A percentile compares a stretch with the other conserved stretches of the same genome.
Evolutionary conservation across 2,329 filamentous ascomycete genomes (phyloP).

Genomic region (Eutypella sp.): DNA sequence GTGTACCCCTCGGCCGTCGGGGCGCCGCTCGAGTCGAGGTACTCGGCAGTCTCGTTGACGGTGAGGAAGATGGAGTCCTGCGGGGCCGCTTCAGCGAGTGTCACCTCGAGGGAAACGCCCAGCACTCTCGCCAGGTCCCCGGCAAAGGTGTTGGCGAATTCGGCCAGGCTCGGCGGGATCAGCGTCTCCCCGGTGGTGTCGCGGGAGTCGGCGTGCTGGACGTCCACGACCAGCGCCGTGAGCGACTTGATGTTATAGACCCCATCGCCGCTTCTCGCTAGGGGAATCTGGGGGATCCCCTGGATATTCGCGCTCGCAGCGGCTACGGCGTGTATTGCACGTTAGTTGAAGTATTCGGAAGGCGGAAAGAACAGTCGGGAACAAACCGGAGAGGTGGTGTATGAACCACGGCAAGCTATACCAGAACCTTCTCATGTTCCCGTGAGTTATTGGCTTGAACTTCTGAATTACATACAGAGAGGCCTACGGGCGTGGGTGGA

Average conservation of each 20-base stretch:
- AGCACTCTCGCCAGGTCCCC: constrained; percentile 27
- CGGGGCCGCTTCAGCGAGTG: constrained; percentile 13
- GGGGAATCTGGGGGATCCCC: constrained; percentile 32
- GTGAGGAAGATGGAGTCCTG: constrained; percentile 40
- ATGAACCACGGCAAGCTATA: neutral
- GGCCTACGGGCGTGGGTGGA: no score
- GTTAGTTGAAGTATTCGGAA: neutral
- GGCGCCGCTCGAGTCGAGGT: constrained; percentile 40
- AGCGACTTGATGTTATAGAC: constrained; percentile 22
- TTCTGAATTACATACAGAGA: no score
- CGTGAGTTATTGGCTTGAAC: neutral
- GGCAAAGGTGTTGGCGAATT: constrained; percentile 44
- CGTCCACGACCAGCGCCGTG: constrained; percentile 39
- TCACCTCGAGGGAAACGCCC: constrained; percentile 24
- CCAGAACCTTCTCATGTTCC: neutral
- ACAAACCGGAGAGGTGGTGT: neutral
- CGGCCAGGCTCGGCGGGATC: constrained; percentile 44
- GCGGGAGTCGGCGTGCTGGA: constrained; percentile 31
- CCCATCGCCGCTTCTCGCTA: constrained; percentile 18
- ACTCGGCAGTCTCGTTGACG: constrained; percentile 33
- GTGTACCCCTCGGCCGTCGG: constrained; percentile 45
- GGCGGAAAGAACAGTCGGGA: neutral
- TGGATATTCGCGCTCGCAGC: constrained; percentile 15
- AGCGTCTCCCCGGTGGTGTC: constrained; percentile 43
- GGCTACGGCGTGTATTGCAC: constrained; percentile 13